Evolutionary conservation across 1,284 basidiomycete species (phyloP).

Genomic region (Thelephora terrestris): DNA sequence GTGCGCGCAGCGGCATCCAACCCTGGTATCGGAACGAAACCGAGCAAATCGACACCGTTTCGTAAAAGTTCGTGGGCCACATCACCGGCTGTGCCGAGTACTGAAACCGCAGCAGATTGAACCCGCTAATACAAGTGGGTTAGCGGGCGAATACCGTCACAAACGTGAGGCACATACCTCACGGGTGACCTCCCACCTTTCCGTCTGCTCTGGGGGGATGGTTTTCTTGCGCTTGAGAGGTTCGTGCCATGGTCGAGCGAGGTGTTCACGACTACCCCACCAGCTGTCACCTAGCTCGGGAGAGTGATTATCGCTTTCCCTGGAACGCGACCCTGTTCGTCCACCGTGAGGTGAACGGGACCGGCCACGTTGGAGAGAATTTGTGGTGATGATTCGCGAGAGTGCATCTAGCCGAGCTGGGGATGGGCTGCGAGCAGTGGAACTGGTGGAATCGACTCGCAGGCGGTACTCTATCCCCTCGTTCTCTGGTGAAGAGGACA

Average conservation of each 20-base stretch:
- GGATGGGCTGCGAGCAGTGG: not conserved
- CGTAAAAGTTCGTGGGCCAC: slow-evolving; percentile 38
- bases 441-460: not conserved
- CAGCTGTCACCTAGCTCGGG: slow-evolving; percentile 10
- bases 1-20: slow-evolving; percentile 40
- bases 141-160: not conserved
- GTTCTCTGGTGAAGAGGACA: no score
- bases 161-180: slow-evolving; percentile 26
- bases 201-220: slow-evolving; percentile 39
- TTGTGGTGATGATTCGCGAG: not conserved
- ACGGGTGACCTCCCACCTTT: slow-evolving; percentile 36
- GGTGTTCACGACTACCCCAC: slow-evolving; percentile 21
- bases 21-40: slow-evolving; percentile 46
- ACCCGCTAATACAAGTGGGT: slow-evolving; percentile 13
- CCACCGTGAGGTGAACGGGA: not conserved
- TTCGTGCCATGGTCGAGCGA: slow-evolving; percentile 24
- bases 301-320: not conserved
- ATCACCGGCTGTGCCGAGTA: slow-evolving; percentile 32
- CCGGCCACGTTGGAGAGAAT: not conserved
- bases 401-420: not conserved
- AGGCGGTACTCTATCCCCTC: not conserved
- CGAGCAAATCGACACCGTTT: slow-evolving; percentile 37
- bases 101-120: slow-evolving; percentile 29
- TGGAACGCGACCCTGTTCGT: not conserved
- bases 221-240: slow-evolving; percentile 19